Evolutionary conservation across 2,329 filamentous ascomycete species (phyloP).

Genomic region (Neopestalotiopsis sp.): DNA sequence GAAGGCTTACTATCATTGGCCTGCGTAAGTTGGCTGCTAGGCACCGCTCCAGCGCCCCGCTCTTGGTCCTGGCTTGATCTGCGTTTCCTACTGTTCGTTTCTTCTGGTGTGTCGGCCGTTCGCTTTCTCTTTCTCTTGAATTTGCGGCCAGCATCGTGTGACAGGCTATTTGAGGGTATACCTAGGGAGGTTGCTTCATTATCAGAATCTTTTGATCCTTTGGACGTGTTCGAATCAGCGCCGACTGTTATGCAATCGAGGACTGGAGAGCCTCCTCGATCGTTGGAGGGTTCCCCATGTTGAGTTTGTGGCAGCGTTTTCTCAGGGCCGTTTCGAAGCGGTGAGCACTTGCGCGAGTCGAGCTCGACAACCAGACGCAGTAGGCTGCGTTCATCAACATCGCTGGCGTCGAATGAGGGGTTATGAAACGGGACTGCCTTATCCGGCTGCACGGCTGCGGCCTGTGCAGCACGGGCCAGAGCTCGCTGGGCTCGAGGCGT

Average conservation of each 20-base stretch:
- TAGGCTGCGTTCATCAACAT: constrained; percentile 53
- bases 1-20: constrained; percentile 21
- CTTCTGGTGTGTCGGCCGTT: constrained; percentile 26
- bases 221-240: constrained; percentile 19
- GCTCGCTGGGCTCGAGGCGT: constrained; percentile 28
- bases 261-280: constrained; percentile 15
- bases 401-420: constrained; percentile 39
- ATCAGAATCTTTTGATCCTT: constrained; percentile 23
- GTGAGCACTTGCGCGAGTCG: constrained; percentile 46
- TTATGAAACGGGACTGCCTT: constrained; percentile 25
- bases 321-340: constrained; percentile 28
- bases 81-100: constrained; percentile 32
- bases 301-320: constrained; percentile 10
- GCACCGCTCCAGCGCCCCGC: constrained; percentile 24
- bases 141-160: constrained; percentile 29
- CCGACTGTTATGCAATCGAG: constrained; percentile 32
- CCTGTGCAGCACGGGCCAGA: constrained; percentile 3
- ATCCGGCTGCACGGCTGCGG: background rate
- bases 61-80: constrained; percentile 26
- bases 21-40: constrained; percentile 26
- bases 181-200: constrained; percentile 20
- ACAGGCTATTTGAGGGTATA: constrained; percentile 23
- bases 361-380: constrained; percentile 56
- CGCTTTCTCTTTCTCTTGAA: constrained; percentile 36
- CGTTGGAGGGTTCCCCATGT: constrained; percentile 35